Evolutionary conservation across 2,329 filamentous ascomycete species (phyloP).

Genomic region (Pseudogymnoascus sp.): DNA sequence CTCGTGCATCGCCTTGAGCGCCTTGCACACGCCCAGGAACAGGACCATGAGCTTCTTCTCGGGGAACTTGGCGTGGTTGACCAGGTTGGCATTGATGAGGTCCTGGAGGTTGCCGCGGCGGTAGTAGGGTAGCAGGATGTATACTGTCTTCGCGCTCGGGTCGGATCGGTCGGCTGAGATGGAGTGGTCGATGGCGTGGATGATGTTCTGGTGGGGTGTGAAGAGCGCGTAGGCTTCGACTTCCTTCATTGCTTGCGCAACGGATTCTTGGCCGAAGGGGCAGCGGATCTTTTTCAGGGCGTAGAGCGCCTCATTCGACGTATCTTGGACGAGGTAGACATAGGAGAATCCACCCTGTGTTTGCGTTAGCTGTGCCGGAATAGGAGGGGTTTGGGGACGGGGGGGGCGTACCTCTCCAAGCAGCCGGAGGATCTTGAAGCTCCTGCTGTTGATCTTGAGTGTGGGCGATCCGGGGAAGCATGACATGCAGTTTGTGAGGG

Average conservation of each 20-base stretch:
- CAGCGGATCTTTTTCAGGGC: slow-evolving; percentile 98
- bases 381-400: background rate
- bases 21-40: slow-evolving; percentile 86
- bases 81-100: slow-evolving; percentile 95
- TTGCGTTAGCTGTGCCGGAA: slow-evolving; percentile 11
- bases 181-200: slow-evolving; percentile 73
- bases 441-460: slow-evolving; percentile 88
- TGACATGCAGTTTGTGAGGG: slow-evolving; percentile 87
- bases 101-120: slow-evolving; percentile 92
- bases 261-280: slow-evolving; percentile 93
- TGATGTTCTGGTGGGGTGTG: slow-evolving; percentile 73
- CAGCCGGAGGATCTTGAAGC: slow-evolving; percentile 90
- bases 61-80: slow-evolving; percentile 87
- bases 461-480: slow-evolving; percentile 94
- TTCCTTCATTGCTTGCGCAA: slow-evolving; percentile 89
- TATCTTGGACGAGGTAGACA: slow-evolving; percentile 96
- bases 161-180: slow-evolving; percentile 65
- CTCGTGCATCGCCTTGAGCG: slow-evolving; percentile 83
- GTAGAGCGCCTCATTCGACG: slow-evolving; percentile 71
- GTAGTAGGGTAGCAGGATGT: slow-evolving; percentile 94
- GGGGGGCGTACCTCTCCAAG: slow-evolving; percentile 67
- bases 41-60: slow-evolving; percentile 81
- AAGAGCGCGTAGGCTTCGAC: slow-evolving; percentile 96
- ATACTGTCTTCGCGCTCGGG: slow-evolving; percentile 79
- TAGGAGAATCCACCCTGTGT: slow-evolving; percentile 89